Base-by-base conservation (phyloP, 495 filamentous ascomycete genomes). In the Neurospora sp. region DNA sequence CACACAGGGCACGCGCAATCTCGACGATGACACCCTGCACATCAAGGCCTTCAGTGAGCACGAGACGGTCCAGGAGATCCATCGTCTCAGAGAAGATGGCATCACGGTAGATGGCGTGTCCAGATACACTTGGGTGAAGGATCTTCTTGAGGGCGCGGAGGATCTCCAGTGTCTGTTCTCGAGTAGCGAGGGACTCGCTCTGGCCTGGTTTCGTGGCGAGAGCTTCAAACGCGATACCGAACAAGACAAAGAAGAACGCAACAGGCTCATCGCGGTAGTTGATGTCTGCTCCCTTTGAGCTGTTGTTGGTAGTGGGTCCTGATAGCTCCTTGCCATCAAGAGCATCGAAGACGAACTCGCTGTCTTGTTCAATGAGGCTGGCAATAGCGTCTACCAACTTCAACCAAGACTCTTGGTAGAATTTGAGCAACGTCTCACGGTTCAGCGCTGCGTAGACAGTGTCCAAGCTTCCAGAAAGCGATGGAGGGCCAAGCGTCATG, bases 201-300 rank as follows among this genome's bases (percentile, higher is more conserved):
- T 86, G 85, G 7, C 85, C 85, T 14, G 91, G 89, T 72, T 93
- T 90, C 8, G 91, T 92, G 18, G 93, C 94, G 53, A 99, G 87
- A 37, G 96, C 94, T 81, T 99, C 96, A 75, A 98, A 97, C 0
- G 94, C 94, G 72, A 99, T 91, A 35, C 96, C 96, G 77, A 98
- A 99, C 1, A 99, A 87, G 11, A 99, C 94, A 76, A 99, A 99
- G 83, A 99, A 99, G 85, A 99, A 99, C 1, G 96, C 96, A 18
- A 98, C 94, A 0, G 96, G 96, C 79, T 99, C 96, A 78, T 98
- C 95, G 22, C 96, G 93, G 78, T 98, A 98, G 78, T 98, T 97
- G 81, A 99, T 98, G 75, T 93, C 91, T 16, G 88, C 87, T 3
- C 83, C 84, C 70, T 85, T 87, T 3, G 83, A 80, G 14, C 81